Evolutionary conservation across 139 green algal genomes (phyloP), one percentile per base, ranked within the genome.

Genomic region (Picochlorum sp.): DNA sequence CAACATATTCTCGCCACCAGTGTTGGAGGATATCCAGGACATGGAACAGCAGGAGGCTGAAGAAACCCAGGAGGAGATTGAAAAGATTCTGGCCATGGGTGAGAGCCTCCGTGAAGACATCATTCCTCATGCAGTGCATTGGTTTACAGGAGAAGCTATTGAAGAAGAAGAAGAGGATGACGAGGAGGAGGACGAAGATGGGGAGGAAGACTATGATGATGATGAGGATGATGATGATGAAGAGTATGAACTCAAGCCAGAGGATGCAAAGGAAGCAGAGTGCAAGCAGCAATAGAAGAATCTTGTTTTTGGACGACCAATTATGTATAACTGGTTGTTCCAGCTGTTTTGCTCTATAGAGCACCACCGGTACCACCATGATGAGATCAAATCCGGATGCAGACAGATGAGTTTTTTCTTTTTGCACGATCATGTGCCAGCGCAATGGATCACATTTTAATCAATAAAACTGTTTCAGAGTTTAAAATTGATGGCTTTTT

Each of bases 61-160:
- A 23, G 83, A 95, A 32, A 79, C 86, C 3, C 85, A 95, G 63
- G 84, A 95, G 66, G 85, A 90, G 55, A 85, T 91, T 79, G 90
- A 97, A 72, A 69, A 85, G 70, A 79, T 97, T 44, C 85, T 95
- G 67, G 81, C 82, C 14, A 88, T 97, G 57, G 85, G 96, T 77
- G 57, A 72, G 13, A 86, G 96, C 69, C 95, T 92, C 66, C 86
- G 95, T 65, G 79, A 92, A 65, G 90, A 95, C 74, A 81, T 97
- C 26, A 85, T 96, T 24, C 83, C 86, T 3, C 65, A 90, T 59
- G 88, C 90, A 1, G 81, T 92, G n/a, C 66, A 58, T 20, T 97
- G 85, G 85, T 97, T 90, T 80, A 97, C 91, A 14, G 91, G 91
- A 8, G 88, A 97, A 73, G 90, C 87, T 4, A 61, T 87, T 21